Evolutionary conservation across 495 filamentous ascomycete species (phyloP), one percentile per base, ranked within the genome.

Genomic region (Lepidopterella palustris): DNA sequence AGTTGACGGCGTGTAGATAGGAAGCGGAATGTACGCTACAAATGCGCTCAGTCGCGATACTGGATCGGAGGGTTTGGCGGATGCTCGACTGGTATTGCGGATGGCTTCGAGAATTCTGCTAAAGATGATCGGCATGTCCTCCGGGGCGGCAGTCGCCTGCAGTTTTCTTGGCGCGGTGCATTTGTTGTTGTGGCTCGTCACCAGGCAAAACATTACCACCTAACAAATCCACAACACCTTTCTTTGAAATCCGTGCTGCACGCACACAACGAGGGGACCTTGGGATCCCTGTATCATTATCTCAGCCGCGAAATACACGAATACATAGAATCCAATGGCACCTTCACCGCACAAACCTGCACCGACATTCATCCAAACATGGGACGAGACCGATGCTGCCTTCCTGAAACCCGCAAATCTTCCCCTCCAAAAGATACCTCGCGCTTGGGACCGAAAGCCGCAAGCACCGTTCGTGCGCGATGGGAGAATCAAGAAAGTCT

Each of bases 361-460:
- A 63, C 45, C 40, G 45, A 29, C 63, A 8, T 66, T 62, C 60
- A 8, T 63, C 18, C 60, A 48, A 45, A 56, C 65, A 64, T 68
- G 65, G 65, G 52, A 61, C 58, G 65, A 68, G 58, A 57, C 56
- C 56, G 51, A 71, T 64, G 35, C 56, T 55, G 40, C 58, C 6
- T 53, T 61, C 61, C 56, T 74, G 32, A 58, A 62, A 15, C 68
- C 71, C 8, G 18, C 49, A 18, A 56, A 66, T 27, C 68, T 73
- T 2, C 62, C 68, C 8, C 25, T 71, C 11, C 45, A 66, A 1
- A 67, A 63, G 35, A 53, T 65, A 3, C 68, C 62, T 35, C 72
- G 72, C 28, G 72, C 68, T n/a, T 76, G 72, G 72, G 72, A 76
- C 27, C 67, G 72, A 39, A 66, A 65, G 55, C 61, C 68, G 5